phyloP scores from a whole-genome alignment of 192 early-diverging fungal species.

The Backusella liffmaniae region DNA sequence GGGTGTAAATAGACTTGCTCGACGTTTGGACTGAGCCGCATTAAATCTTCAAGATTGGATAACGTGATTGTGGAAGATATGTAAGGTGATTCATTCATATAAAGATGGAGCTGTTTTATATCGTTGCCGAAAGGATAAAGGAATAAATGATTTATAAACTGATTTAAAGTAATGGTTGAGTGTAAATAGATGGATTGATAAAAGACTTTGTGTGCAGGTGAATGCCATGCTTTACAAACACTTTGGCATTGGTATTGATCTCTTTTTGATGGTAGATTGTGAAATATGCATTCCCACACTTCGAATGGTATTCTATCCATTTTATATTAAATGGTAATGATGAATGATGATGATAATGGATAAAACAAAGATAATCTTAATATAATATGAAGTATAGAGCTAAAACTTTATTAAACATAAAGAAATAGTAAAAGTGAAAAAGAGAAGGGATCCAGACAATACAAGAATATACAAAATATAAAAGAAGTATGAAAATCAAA shows the following conservation, averaged over 20 bases:
- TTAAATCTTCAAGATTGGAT: not conserved
- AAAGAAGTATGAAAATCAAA: no score
- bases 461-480: no score
- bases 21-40: not conserved
- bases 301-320: not conserved
- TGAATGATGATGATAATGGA: not conserved
- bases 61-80: not conserved
- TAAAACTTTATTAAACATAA: not conserved
- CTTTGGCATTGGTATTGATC: not conserved
- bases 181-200: not conserved
- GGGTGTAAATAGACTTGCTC: not conserved
- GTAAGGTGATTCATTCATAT: not conserved
- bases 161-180: not conserved
- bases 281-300: not conserved
- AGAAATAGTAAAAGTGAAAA: no score
- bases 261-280: not conserved
- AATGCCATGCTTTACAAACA: not conserved
- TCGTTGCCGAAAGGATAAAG: not conserved
- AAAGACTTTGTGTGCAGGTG: not conserved
- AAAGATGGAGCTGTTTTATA: not conserved
- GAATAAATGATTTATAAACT: not conserved
- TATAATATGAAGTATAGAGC: no score
- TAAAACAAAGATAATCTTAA: not conserved
- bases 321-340: not conserved
- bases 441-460: no score